Conservation (phyloP, 2,329 filamentous ascomycete genomes). For the Trichoderma koningii region DNA sequence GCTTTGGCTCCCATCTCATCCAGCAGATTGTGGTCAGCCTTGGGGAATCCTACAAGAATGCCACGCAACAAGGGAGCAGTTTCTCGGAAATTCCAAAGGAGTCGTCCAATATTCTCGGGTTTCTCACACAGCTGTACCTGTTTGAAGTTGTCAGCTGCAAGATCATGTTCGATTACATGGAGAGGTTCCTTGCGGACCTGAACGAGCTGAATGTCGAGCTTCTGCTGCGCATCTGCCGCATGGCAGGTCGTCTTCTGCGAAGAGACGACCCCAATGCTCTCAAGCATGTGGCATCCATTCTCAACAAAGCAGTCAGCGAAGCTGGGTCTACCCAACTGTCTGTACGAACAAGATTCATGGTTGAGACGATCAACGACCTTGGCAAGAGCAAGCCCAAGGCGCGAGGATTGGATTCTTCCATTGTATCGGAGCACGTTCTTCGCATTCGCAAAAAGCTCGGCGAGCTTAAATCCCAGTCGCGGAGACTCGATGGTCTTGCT, state of each 20-base stretch:
- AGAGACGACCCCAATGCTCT: slow-evolving; percentile 85
- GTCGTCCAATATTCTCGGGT: slow-evolving; percentile 72
- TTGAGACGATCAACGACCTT: slow-evolving; percentile 90
- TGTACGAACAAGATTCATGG: slow-evolving; percentile 93
- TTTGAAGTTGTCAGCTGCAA: slow-evolving; percentile 84
- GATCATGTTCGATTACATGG: slow-evolving; percentile 88
- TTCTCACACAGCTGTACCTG: slow-evolving; percentile 86
- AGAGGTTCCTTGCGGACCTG: slow-evolving; percentile 71
- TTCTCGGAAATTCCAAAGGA: slow-evolving; percentile 40
- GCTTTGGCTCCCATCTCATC: slow-evolving; percentile 85
- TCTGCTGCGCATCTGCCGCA: slow-evolving; percentile 79
- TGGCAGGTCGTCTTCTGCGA: slow-evolving; percentile 78
- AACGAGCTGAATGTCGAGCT: slow-evolving; percentile 88
- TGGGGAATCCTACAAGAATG: slow-evolving; percentile 61
- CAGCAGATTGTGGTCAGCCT: slow-evolving; percentile 78
- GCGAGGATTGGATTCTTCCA: slow-evolving; percentile 66
- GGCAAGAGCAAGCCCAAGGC: slow-evolving; percentile 92
- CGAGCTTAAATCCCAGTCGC: slow-evolving; percentile 63
- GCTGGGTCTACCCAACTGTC: slow-evolving; percentile 71
- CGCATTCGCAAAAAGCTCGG: slow-evolving; percentile 89
- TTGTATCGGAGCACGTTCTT: slow-evolving; percentile 78
- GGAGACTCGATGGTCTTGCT: slow-evolving; percentile 70
- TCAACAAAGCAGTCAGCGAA: slow-evolving; percentile 71
- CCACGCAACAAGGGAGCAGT: slow-evolving; percentile 47
- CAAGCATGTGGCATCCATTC: slow-evolving; percentile 81